Base-by-base conservation (phyloP, 2,329 filamentous ascomycete genomes). In the Aspergillus sclerotialis region DNA sequence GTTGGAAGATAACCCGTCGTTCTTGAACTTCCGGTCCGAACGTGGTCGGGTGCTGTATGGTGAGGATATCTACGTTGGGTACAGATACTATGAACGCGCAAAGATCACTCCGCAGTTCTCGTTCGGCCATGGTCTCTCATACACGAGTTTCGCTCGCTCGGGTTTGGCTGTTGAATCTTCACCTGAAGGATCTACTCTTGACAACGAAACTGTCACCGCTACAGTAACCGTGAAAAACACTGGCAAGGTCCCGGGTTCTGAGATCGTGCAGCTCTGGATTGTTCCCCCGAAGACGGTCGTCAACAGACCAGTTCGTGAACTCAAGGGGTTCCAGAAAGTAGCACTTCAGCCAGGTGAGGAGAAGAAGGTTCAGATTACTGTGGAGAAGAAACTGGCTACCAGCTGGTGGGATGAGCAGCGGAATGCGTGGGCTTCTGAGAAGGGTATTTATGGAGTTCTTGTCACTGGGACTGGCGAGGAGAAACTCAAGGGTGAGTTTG, bases 1-100 rank as follows among this genome's bases (percentile, higher is more conserved):
- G 11, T 54, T 82, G 1, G 73, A 82, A 50, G 80, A 88, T 50
- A 86, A 83, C 36, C 83, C 84, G 2, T 74, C 80, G 0, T 86
- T 78, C 60, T 69, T 85, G 50, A 87, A 84, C 63, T 88, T 77
- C 53, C 63, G 69, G 24, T 70, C 71, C 5, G 82, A 89, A 53
- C 75, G 77, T 23, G 75, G 80, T 21, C 72, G 80, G 37, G 77
- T 80, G 0, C 63, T 85, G 1, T 89, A 89, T 50, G 82, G 81
- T 30, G 84, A 89, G 58, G 84, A 84, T 38, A 68, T 90, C 15
- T 88, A 84, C 56, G 68, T 89, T 21, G 84, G 84, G 7, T 89
- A 90, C 61, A 70, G 83, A 12, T 85, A 79, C 65, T 89, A 85
- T 58, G 84, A 90, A 49, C 78, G 73, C 45, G 69, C 73, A 10